Percentiles rank a stretch among this genome's conserved stretches.
Conservation (phyloP, 768 basidiomycete species). For the Boletus vinaceobasis region DNA sequence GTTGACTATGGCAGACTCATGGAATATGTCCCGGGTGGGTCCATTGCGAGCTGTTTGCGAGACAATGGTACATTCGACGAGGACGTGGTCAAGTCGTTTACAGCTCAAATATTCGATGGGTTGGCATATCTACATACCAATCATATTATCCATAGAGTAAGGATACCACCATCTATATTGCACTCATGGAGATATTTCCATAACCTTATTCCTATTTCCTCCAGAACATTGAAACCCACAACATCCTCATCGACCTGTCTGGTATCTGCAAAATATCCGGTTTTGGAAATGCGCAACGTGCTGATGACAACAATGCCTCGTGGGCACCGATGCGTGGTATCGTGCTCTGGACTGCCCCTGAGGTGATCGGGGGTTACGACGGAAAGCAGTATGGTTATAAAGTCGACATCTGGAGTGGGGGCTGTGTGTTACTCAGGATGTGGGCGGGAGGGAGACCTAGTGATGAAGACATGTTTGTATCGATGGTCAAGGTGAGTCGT, state of each 20-base stretch:
- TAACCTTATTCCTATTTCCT: neutral
- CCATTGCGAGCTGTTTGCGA: conserved; percentile 78
- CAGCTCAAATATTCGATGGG: conserved; percentile 80
- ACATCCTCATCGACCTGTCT: conserved; percentile 84
- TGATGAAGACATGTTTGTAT: conserved; percentile 76
- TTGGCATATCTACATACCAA: conserved; percentile 87
- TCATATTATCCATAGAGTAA: conserved; percentile 84
- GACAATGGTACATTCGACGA: conserved; percentile 88
- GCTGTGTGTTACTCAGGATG: conserved; percentile 95
- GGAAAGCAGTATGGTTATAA: conserved; percentile 85
- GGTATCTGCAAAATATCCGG: conserved; percentile 95
- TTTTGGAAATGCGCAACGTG: conserved; percentile 92
- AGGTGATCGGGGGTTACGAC: conserved; percentile 76
- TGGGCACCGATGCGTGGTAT: conserved; percentile 92
- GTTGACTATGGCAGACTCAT: conserved; percentile 61
- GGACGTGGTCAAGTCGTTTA: conserved; percentile 85
- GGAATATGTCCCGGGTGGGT: conserved; percentile 96
- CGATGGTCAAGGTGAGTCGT: conserved; percentile 75
- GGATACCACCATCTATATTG: conserved; percentile 18
- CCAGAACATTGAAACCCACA: conserved; percentile 92
- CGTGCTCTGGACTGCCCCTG: conserved; percentile 97
- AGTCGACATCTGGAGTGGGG: conserved; percentile 94
- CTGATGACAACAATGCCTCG: conserved; percentile 73
- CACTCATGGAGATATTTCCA: neutral
- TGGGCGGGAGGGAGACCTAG: conserved; percentile 85